These are phyloP conservation scores for Didymella lethalis DNA, from an alignment of 2,329 filamentous ascomycete genomes.

Conservation along the genomic window DNA sequence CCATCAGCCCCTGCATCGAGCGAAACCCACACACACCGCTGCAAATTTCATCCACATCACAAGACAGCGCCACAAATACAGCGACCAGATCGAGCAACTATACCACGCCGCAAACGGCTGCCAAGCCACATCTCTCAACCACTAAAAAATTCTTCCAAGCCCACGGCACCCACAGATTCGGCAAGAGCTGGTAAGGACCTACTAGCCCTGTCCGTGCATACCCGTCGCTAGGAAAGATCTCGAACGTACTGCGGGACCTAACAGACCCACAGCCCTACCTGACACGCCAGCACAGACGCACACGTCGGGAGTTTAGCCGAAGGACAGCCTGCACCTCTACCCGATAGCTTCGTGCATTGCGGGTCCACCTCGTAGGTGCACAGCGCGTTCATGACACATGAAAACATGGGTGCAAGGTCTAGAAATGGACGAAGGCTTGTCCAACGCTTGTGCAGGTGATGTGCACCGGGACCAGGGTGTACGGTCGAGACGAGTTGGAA, in stretches of 20 bases:
- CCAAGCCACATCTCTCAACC: conserved; percentile 16
- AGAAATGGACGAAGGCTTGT: not conserved
- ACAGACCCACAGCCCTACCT: conserved; percentile 11
- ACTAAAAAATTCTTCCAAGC: conserved; percentile 17
- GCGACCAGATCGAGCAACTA: not conserved
- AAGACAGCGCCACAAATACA: conserved; percentile 20
- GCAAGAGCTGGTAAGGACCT: not conserved
- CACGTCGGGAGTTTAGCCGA: conserved; percentile 11
- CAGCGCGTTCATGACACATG: conserved; percentile 16
- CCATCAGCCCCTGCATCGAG: conserved; percentile 11
- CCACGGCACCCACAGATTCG: conserved; percentile 2
- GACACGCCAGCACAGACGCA: conserved; percentile 16
- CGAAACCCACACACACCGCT: conserved; percentile 11
- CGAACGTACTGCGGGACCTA: conserved; percentile 22
- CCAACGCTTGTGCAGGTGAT: conserved; percentile 17
- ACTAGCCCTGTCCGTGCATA: conserved; percentile 18
- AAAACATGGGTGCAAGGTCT: conserved; percentile 7
- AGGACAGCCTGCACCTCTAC: conserved; percentile 2
- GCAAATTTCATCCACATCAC: conserved; percentile 18
- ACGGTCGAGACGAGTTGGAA: not conserved
- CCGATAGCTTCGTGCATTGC: conserved; percentile 1
- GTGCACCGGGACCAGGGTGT: conserved; percentile 13
- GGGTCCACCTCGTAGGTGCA: not conserved
- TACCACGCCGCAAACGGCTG: conserved; percentile 22
- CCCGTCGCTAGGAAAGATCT: conserved; percentile 24